phyloP scores from a whole-genome alignment of 179 eudicot species.

The Spinacia oleracea region DNA sequence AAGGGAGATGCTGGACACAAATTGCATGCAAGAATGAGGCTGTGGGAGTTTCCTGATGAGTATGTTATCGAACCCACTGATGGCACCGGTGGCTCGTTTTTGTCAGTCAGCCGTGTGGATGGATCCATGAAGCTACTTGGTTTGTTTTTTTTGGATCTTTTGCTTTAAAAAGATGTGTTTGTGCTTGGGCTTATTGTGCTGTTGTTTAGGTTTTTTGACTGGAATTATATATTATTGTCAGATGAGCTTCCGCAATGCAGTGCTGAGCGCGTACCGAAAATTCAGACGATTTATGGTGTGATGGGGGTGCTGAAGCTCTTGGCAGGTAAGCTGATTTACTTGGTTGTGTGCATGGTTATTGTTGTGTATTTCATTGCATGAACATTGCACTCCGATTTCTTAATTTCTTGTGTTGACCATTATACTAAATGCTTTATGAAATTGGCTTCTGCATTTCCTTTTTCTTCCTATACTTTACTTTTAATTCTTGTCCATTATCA shows the following conservation, averaged over 20 bases:
- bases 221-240: slow-evolving; percentile 27
- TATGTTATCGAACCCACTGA: slow-evolving; percentile 89
- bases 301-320: slow-evolving; percentile 84
- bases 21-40: slow-evolving; percentile 71
- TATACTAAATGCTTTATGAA: not conserved
- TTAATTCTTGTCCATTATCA: not conserved
- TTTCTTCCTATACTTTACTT: not conserved
- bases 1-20: slow-evolving; percentile 55
- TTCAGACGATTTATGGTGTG: slow-evolving; percentile 74
- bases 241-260: slow-evolving; percentile 76
- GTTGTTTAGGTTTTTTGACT: not conserved
- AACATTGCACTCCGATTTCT: not conserved
- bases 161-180: not conserved
- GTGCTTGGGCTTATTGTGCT: not conserved
- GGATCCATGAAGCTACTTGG: slow-evolving; percentile 81
- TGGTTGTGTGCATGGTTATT: not conserved
- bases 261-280: slow-evolving; percentile 66
- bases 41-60: slow-evolving; percentile 89
- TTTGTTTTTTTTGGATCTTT: slow-evolving; percentile 22
- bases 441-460: not conserved
- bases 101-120: slow-evolving; percentile 73
- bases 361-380: not conserved
- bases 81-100: slow-evolving; percentile 59
- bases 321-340: slow-evolving; percentile 57
- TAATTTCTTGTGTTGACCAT: not conserved